Base-by-base conservation (phyloP, 2,329 filamentous ascomycete genomes). In the Cryoendolithus antarcticus region DNA sequence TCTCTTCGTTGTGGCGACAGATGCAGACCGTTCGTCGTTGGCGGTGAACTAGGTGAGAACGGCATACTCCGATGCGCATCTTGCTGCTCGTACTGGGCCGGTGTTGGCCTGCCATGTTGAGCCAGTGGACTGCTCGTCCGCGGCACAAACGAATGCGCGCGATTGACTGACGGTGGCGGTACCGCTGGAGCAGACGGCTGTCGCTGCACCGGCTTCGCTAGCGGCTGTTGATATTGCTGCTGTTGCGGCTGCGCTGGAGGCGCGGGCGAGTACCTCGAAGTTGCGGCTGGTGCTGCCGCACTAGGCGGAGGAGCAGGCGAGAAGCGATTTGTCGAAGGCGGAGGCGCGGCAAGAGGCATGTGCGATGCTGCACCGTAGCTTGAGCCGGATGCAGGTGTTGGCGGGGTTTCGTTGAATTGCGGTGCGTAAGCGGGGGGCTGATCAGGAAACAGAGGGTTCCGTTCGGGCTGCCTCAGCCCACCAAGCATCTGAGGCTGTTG, bases 91-190 rank as follows among this genome's bases (percentile, higher is more conserved):
- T 35, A 41, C 9, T 65, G 70, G 36, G 34, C 19, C 6, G 12
- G 24, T 9, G 24, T 6, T 10, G 39, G 39, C 9, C 39, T 31
- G 27, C 39, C 39, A 29, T 41, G 39, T 32, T 71, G 69, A 27
- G 75, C 75, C 10, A 80, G 62, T 10, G 75, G 75, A 54, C 75
- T 79, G n/a, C 75, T 79, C 5, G 74, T 79, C 40, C 75, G 66
- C 11, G 75, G 75, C 32, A 75, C 71, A 54, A 77, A 79, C 3
- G 71, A 65, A 44, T 75, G 63, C 9, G 60, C 41, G 30, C 49
- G 48, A 32, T 47, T 50, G 10, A 50, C 56, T 61, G 7, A 30
- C 13, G n/a, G 31, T 6, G 13, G 45, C 56, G 65, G 53, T 38
- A 53, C 36, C 11, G 34, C 30, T 10, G 29, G 30, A 15, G 54